Conservation (phyloP, 495 filamentous ascomycete genomes). For the Chaetomidium leptoderma region DNA sequence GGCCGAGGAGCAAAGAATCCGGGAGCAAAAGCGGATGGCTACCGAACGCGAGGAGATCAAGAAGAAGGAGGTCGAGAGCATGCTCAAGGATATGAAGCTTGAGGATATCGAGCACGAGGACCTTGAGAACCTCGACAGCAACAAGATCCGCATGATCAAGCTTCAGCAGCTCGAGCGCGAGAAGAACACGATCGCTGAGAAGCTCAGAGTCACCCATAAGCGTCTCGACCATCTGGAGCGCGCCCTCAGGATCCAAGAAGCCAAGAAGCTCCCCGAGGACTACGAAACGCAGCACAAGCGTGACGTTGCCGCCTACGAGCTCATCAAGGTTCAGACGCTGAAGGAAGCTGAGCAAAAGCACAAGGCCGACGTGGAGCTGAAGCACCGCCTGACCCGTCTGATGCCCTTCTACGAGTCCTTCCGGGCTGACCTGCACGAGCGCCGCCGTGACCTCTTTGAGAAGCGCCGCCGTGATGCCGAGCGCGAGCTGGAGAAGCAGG, state of each 20-base stretch:
- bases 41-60: constrained; percentile 89
- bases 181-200: constrained; percentile 90
- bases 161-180: constrained; percentile 93
- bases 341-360: constrained; percentile 78
- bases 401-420: constrained; percentile 78
- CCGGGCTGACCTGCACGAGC: constrained; percentile 70
- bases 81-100: constrained; percentile 88
- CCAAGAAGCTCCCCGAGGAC: constrained; percentile 84
- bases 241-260: constrained; percentile 89
- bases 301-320: constrained; percentile 77
- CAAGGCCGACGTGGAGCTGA: constrained; percentile 83
- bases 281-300: constrained; percentile 77
- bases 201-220: constrained; percentile 85
- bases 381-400: constrained; percentile 81
- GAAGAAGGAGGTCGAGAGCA: constrained; percentile 89
- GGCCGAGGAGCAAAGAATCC: constrained; percentile 82
- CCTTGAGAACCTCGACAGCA: constrained; percentile 76
- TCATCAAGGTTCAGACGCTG: constrained; percentile 67
- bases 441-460: constrained; percentile 93
- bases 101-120: constrained; percentile 76
- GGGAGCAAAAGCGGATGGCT: constrained; percentile 81
- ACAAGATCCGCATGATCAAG: constrained; percentile 87
- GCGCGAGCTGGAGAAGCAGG: constrained; percentile 82
- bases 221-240: constrained; percentile 97
- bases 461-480: constrained; percentile 83